Base-by-base conservation (phyloP, 2,329 filamentous ascomycete genomes). In the Penicillium brevicompactum region DNA sequence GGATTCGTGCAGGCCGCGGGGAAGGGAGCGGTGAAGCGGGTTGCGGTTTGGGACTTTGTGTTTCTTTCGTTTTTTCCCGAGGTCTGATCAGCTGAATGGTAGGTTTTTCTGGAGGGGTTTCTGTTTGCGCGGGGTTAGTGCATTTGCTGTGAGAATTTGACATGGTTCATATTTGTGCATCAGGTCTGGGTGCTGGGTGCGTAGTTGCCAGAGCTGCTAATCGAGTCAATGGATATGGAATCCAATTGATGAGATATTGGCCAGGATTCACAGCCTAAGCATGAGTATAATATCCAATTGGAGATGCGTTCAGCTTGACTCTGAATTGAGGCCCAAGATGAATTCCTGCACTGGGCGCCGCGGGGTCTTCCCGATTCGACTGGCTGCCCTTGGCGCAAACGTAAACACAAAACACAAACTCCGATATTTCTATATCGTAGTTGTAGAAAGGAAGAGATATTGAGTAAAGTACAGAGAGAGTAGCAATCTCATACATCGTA, bases 1-100 rank as follows among this genome's bases (percentile, higher is more conserved):
- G 34, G 21, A n/a, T 42, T 46, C 13, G 13, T 41, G 31, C 47
- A 31, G 24, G 31, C 21, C 30, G 48, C 49, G 49, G 43, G 24
- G 24, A 40, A 38, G 24, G 49, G 34, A 46, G 50, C 44, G 50
- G 50, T 52, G 50, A 52, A 27, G 44, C 6, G n/a, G 3, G 11
- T 31, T 38, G 34, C 37, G 42, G 4, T 22, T 32, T 14, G 27
- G 49, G n/a, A 16, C 16, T 34, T 32, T 42, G n/a, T 31, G 30
- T 16, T 38, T 37, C 30, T 31, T 47, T 48, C n/a, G 8, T 14
- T 16, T 27, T 43, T 37, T 40, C 22, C 16, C 18, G 27, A n/a
- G 42, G 16, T 4, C 31, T 41, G 34, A 16, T 43, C 38, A 43
- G 45, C 38, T 38, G 44, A 10, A 14, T 2, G 18, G n/a, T n/a